Evolutionary conservation across 495 filamentous ascomycete species (phyloP).

Genomic region (Lichenothelia convexa): DNA sequence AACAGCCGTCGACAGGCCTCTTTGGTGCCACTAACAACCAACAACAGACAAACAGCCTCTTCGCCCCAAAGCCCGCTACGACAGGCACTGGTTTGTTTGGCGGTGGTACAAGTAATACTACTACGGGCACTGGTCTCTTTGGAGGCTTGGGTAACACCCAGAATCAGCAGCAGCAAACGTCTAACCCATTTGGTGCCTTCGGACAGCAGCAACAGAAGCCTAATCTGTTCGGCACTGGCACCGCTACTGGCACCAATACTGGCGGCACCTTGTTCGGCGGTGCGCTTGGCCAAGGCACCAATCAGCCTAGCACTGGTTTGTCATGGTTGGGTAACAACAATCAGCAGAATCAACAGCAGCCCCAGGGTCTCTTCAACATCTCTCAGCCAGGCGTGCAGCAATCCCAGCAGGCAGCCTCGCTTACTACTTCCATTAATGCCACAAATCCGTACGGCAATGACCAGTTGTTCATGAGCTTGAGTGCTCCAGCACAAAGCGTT

Average conservation of each 20-base stretch:
- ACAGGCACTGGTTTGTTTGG: conserved; percentile 14
- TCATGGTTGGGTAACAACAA: conserved; percentile 17
- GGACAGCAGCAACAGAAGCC: conserved; percentile 24
- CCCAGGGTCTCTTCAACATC: conserved; percentile 41
- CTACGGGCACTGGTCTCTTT: conserved; percentile 31
- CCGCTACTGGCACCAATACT: conserved; percentile 12
- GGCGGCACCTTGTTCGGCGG: conserved; percentile 20
- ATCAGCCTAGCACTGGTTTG: conserved; percentile 5
- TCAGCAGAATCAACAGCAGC: conserved; percentile 18
- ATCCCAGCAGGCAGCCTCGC: conserved; percentile 30
- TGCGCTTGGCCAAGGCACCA: conserved; percentile 15
- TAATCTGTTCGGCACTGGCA: conserved; percentile 12
- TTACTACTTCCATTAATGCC: conserved; percentile 59
- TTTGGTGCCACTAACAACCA: conserved; percentile 30
- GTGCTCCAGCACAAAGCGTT: conserved; percentile 42
- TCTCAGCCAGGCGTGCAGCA: conserved; percentile 31
- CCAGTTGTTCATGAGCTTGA: conserved; percentile 51
- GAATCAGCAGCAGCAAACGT: conserved; percentile 30
- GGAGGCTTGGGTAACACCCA: conserved; percentile 33
- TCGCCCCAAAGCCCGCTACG: conserved; percentile 34
- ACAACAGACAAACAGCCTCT: conserved; percentile 36
- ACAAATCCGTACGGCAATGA: conserved; percentile 66
- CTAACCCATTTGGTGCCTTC: conserved; percentile 9
- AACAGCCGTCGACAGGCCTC: conserved; percentile 21
- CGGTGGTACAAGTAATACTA: conserved; percentile 6